Conservation (phyloP, 768 basidiomycete species). For the Lepiota subincarnata region DNA sequence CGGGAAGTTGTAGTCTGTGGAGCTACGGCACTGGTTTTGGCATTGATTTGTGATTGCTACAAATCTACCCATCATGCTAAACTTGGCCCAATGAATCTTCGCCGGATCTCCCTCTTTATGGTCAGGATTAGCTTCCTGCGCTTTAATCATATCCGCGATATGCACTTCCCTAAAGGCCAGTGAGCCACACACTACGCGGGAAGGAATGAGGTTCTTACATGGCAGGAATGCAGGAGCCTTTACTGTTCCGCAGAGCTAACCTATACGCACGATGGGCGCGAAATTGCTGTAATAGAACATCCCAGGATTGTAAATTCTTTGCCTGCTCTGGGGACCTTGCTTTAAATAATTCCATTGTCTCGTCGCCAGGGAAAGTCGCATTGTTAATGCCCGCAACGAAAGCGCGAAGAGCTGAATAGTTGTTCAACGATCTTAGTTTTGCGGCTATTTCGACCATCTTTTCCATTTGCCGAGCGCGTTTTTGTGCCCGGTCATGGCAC, state of each 20-base stretch:
- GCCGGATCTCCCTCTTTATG: constrained; percentile 57
- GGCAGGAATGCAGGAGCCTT: constrained; percentile 84
- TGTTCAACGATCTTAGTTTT: constrained; percentile 77
- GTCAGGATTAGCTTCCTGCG: constrained; percentile 83
- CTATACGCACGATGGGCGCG: constrained; percentile 90
- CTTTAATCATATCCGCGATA: constrained; percentile 82
- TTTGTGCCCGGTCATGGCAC: constrained; percentile 74
- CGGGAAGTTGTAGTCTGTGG: constrained; percentile 57
- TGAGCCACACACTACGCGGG: not conserved
- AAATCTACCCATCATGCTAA: constrained; percentile 86
- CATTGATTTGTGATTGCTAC: constrained; percentile 74
- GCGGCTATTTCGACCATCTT: constrained; percentile 84
- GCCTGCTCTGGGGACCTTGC: constrained; percentile 59
- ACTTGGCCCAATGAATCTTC: constrained; percentile 95
- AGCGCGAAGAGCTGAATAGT: constrained; percentile 90
- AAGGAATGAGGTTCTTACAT: constrained; percentile 42
- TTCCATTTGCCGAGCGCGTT: constrained; percentile 79
- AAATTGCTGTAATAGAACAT: constrained; percentile 76
- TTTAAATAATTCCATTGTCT: constrained; percentile 73
- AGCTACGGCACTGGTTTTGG: constrained; percentile 67
- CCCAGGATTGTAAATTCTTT: constrained; percentile 79
- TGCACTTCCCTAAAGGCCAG: constrained; percentile 74
- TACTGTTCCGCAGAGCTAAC: constrained; percentile 79
- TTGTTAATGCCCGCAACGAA: constrained; percentile 92
- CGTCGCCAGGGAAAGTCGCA: constrained; percentile 72